phyloP scores from a whole-genome alignment of 352 stramenopile genomes.

The Peronospora destructor region DNA sequence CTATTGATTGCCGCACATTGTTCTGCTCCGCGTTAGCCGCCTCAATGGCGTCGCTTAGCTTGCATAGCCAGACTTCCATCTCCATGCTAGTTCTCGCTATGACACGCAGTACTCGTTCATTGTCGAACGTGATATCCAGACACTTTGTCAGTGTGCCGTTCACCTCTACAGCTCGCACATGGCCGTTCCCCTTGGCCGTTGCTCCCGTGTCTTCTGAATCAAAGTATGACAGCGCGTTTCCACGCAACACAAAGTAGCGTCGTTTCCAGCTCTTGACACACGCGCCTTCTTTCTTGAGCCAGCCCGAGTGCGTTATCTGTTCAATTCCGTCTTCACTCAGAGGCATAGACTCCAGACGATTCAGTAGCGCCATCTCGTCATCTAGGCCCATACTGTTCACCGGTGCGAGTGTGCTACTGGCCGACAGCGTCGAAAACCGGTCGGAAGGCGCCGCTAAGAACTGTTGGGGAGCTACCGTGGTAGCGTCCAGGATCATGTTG shows the following conservation, averaged over 20 bases:
- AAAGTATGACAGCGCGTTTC: conserved; percentile 78
- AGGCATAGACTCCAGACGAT: conserved; percentile 48
- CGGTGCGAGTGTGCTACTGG: conserved; percentile 11
- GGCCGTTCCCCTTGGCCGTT: conserved; percentile 72
- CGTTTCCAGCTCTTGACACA: conserved; percentile 79
- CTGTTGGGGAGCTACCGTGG: conserved; percentile 17
- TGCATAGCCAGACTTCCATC: conserved; percentile 71
- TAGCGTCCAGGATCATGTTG: conserved; percentile 69
- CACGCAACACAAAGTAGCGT: conserved; percentile 70
- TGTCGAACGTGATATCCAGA: conserved; percentile 76
- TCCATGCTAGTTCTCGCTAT: conserved; percentile 49
- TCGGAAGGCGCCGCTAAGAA: conserved; percentile 19
- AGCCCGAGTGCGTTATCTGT: conserved; percentile 65
- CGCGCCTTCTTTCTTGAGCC: conserved; percentile 73
- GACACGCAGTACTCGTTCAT: conserved; percentile 64
- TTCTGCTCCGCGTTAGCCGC: conserved; percentile 45
- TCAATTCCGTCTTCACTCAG: conserved; percentile 34
- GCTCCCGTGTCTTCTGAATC: conserved; percentile 67
- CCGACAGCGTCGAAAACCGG: conserved; percentile 44
- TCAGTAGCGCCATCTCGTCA: conserved; percentile 46
- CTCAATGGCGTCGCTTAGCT: conserved; percentile 67
- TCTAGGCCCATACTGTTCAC: conserved; percentile 31
- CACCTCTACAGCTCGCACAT: conserved; percentile 69
- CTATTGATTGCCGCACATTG: conserved; percentile 53
- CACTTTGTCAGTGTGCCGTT: conserved; percentile 49